phyloP scores from a whole-genome alignment of 257 asterid genomes.

The Sherardia arvensis region DNA sequence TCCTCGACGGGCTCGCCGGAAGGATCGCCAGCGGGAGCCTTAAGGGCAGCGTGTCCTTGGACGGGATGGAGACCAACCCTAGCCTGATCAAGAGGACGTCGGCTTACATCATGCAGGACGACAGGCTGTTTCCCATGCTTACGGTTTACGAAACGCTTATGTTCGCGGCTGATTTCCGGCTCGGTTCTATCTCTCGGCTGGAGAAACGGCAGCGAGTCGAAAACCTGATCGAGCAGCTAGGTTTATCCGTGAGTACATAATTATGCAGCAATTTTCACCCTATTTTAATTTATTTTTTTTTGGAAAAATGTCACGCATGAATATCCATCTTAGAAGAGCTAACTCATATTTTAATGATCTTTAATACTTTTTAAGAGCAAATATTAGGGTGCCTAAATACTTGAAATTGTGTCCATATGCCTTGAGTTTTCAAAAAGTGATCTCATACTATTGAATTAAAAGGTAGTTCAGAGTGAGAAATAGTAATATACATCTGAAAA shows the following conservation, averaged over 20 bases:
- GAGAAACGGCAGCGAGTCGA: conserved; percentile 57
- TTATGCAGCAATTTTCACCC: background rate
- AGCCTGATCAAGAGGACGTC: conserved; percentile 27
- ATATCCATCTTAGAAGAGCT: too few relatives aligned
- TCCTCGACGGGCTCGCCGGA: conserved; percentile 72
- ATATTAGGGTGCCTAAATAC: too few relatives aligned
- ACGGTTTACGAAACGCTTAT: conserved; percentile 77
- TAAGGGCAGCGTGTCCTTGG: conserved; percentile 46
- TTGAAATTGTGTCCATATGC: too few relatives aligned
- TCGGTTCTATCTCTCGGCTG: conserved; percentile 36
- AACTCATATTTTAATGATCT: too few relatives aligned
- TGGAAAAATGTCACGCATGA: too few relatives aligned
- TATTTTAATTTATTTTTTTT: too few relatives aligned
- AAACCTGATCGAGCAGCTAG: conserved; percentile 55
- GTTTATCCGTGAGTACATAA: conserved; percentile 45
- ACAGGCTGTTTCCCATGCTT: conserved; percentile 67
- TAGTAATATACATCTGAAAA: too few relatives aligned
- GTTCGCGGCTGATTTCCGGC: conserved; percentile 78
- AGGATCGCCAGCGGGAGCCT: conserved; percentile 75
- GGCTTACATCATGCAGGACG: conserved; percentile 40
- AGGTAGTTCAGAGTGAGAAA: too few relatives aligned
- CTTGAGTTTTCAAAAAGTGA: too few relatives aligned
- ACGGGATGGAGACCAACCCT: conserved; percentile 35
- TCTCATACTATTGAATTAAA: too few relatives aligned
- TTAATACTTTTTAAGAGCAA: too few relatives aligned